Evolutionary conservation across 192 early-diverging fungal species (phyloP), one percentile per base, ranked within the genome.

Genomic region (Fimicolochytrium jonesii): DNA sequence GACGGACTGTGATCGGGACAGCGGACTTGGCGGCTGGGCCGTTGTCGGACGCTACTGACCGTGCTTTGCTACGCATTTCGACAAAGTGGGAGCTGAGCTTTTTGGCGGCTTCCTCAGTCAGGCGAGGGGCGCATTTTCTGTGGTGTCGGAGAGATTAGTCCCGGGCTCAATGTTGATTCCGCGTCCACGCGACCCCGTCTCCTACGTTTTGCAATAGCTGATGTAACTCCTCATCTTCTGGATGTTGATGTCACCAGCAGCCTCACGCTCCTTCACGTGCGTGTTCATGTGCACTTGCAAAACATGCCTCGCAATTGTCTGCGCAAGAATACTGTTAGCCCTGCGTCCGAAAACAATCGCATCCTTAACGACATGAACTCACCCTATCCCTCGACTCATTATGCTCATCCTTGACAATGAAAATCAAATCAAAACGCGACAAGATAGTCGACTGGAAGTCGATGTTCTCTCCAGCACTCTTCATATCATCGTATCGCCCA

Each of bases 371-470:
- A 9, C 0, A 0, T 31, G n/a, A n/a, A 45, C 49, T 62, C 74
- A 86, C 86, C 73, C 77, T 79, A 82, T 99, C 97, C 28, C 91
- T 86, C 66, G 73, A 76, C 64, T 94, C 92, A 66, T 95, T 92
- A 64, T 98, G 95, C 69, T 93, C 94, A 74, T 99, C 97, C 64
- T 90, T 90, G 31, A 99, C 87, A 66, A 99, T 97, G 59, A 99
- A 99, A 61, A 99, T 99, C 87, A 98, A 89, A 76, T 99, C 97
- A 57, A 99, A 99, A 77, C 97, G 88, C 42, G 97, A 99, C 76
- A 99, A 84, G 60, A 99, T 97, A 2, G 97, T 99, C 1, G 94
- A 90, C 83, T 99, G 97, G 77, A 99, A 99, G 77, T 99, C 97
- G 67, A 99, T 98, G 66, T 99, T 99, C 85, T 99, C 97, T 45